Percentiles rank a stretch among this genome's conserved stretches.
These are phyloP conservation scores for Tetrastigma voinierianum DNA, from an alignment of 164 flowering plant genomes.

Conservation along the genomic window DNA sequence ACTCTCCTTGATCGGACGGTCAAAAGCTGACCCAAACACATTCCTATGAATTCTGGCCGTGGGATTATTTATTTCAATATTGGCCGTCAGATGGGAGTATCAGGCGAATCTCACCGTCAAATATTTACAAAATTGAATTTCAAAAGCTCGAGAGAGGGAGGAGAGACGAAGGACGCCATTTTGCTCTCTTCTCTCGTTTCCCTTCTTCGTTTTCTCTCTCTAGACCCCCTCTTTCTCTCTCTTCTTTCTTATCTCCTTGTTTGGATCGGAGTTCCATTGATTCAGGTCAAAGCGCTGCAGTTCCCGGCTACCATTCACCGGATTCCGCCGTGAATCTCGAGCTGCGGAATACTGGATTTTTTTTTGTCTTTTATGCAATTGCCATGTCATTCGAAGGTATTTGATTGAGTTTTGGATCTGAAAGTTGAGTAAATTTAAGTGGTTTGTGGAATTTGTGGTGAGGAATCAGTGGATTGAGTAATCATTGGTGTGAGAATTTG, in stretches of 20 bases:
- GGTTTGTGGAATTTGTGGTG: conserved; percentile 20
- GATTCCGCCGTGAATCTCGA: conserved; percentile 13
- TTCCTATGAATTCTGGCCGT: conserved; percentile 51
- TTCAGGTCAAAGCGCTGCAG: neutral
- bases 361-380: neutral
- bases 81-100: conserved; percentile 33
- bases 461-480: conserved; percentile 14
- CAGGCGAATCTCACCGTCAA: conserved; percentile 44
- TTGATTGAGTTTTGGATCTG: conserved; percentile 23
- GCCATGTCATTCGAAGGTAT: conserved; percentile 4
- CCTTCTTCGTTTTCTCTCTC: neutral
- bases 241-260: neutral
- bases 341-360: conserved; percentile 13
- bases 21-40: neutral
- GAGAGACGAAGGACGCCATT: conserved; percentile 18
- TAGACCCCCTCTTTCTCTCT: conserved; percentile 4
- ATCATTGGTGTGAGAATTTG: conserved; percentile 8
- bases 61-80: conserved; percentile 7
- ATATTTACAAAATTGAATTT: conserved; percentile 48
- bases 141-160: conserved; percentile 71
- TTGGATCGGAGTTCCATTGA: neutral
- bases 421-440: conserved; percentile 19
- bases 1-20: conserved; percentile 35
- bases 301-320: neutral
- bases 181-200: conserved; percentile 8